Base-by-base conservation (phyloP, 1,284 basidiomycete species). In the Trametes polyzona region DNA sequence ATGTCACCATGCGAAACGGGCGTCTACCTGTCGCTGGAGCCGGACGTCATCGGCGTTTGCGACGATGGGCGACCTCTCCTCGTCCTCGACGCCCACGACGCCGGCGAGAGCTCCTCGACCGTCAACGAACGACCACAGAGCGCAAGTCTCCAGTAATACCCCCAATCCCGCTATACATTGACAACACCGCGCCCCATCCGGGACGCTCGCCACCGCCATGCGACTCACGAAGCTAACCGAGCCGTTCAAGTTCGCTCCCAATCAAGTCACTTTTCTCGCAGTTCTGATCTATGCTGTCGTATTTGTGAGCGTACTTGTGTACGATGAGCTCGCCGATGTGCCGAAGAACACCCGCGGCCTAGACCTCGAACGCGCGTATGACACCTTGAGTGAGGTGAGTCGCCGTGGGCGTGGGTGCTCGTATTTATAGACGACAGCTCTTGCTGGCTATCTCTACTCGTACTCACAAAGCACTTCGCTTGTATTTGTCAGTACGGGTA, bases 341-440 rank as follows among this genome's bases (percentile, higher is more conserved):
- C 82, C 83, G 0, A 71, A 72, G 39, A 63, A 80, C 51, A 77
- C 78, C 40, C 67, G 73, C 19, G 86, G 83, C 2, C 69, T 91
- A 48, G 73, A 86, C 66, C 59, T 90, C 41, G 74, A 80, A 36
- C 71, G 78, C 44, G 87, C 88, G 6, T 87, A 82, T 67, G 71
- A 73, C 35, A 87, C 91, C 61, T 72, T 91, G 35, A 83, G 87
- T 61, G 65, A 73, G 62, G 87, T 86, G 67, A 55, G 78, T 69
- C n/a, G n/a, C n/a, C n/a, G n/a, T n/a, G n/a, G n/a, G n/a, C n/a
- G n/a, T n/a, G n/a, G n/a, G n/a, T n/a, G n/a, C n/a, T n/a, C n/a
- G n/a, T n/a, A n/a, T n/a, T n/a, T n/a, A n/a, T n/a, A n/a, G n/a
- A n/a, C n/a, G n/a, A n/a, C n/a, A n/a, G n/a, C n/a, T n/a, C n/a